Conservation (phyloP, 345 rosid species). For the Barbarea vulgaris region DNA sequence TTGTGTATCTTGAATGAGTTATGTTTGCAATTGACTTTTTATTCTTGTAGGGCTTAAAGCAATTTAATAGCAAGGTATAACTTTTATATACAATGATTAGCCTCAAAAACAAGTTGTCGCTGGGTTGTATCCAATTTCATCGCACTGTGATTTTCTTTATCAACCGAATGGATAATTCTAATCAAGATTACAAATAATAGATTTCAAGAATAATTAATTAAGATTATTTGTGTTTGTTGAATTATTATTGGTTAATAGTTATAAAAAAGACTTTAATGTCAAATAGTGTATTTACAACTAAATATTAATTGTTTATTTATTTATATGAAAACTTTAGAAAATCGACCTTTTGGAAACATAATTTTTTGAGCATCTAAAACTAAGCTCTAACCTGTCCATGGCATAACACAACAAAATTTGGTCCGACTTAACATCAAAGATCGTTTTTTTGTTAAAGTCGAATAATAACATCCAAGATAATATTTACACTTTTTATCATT, state of each 20-base stretch:
- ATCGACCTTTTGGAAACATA: too few species aligned
- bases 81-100: constrained; percentile 22
- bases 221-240: background rate
- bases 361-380: too few species aligned
- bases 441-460: too few species aligned
- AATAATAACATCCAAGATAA: background rate
- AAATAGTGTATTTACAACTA: background rate
- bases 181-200: background rate
- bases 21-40: background rate
- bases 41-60: background rate
- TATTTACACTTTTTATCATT: constrained; percentile 2
- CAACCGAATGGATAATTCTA: background rate
- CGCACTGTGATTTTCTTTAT: background rate
- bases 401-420: too few species aligned
- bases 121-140: background rate
- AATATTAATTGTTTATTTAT: too few species aligned
- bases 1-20: background rate
- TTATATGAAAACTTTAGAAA: too few species aligned
- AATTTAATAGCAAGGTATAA: background rate
- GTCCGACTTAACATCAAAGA: too few species aligned
- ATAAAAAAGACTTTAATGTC: too few species aligned
- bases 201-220: background rate
- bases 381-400: background rate
- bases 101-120: constrained; percentile 24
- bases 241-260: background rate